Evolutionary conservation across 1,284 basidiomycete species (phyloP).

Genomic region (Waitea zeae): DNA sequence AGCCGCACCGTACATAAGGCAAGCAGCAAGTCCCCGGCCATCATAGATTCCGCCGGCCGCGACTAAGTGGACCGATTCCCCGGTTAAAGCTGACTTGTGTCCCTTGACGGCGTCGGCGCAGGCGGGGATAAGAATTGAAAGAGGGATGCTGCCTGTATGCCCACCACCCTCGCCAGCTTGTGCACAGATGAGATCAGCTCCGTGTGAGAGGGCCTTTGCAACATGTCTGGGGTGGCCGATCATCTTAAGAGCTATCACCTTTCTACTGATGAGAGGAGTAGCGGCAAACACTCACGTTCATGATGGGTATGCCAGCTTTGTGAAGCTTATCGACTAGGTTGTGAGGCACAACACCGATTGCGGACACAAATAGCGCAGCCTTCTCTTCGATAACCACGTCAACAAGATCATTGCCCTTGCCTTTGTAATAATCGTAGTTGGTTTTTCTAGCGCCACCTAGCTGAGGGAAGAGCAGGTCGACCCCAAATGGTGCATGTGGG

Average conservation of each 20-base stretch:
- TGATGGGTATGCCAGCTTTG: conserved; percentile 59
- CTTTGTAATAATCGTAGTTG: conserved; percentile 23
- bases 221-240: conserved; percentile 61
- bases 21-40: conserved; percentile 66
- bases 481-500: conserved; percentile 63
- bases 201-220: conserved; percentile 13
- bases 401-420: conserved; percentile 56
- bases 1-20: conserved; percentile 33
- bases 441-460: conserved; percentile 65
- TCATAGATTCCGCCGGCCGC: conserved; percentile 77
- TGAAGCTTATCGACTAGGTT: conserved; percentile 71
- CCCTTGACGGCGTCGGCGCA: conserved; percentile 61
- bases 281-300: conserved; percentile 43
- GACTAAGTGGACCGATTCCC: conserved; percentile 59
- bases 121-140: conserved; percentile 65
- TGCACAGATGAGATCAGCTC: conserved; percentile 79
- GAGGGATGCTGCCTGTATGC: conserved; percentile 52
- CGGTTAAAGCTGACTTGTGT: conserved; percentile 53
- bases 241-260: conserved; percentile 33
- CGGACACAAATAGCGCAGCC: conserved; percentile 69
- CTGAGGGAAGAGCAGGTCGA: conserved; percentile 71
- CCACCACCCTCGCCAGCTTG: conserved; percentile 69
- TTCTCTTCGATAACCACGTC: conserved; percentile 68
- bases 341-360: conserved; percentile 73
- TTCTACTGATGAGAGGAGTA: conserved; percentile 6